Conservation (phyloP, 331 rosid genomes). For the Arachis monticola region DNA sequence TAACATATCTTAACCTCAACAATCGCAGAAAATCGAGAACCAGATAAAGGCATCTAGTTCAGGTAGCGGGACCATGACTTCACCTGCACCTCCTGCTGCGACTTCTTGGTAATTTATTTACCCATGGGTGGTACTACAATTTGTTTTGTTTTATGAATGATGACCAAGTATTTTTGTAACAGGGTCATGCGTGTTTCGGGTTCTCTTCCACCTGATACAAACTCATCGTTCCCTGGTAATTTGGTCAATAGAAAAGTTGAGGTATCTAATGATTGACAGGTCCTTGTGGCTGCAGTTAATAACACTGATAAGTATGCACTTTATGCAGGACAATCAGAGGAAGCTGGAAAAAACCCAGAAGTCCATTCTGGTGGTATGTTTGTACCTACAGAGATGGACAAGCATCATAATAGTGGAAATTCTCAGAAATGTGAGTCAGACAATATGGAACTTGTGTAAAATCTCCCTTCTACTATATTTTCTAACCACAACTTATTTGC, state of each 20-base stretch:
- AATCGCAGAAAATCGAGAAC: slow-evolving; percentile 40
- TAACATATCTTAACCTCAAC: slow-evolving; percentile 10
- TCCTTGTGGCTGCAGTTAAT: slow-evolving; percentile 28
- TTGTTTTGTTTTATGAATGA: slow-evolving; percentile 9
- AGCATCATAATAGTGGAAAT: slow-evolving; percentile 30
- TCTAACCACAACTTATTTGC: slow-evolving; percentile 39
- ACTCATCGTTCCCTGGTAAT: slow-evolving; percentile 33
- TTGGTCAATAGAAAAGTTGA: slow-evolving; percentile 38
- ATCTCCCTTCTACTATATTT: slow-evolving; percentile 32
- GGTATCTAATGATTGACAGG: slow-evolving; percentile 40
- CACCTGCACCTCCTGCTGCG: slow-evolving; percentile 36
- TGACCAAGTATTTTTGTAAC: slow-evolving; percentile 27
- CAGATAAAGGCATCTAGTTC: slow-evolving; percentile 47
- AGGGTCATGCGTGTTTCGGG: slow-evolving; percentile 60
- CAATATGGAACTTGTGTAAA: slow-evolving; percentile 34
- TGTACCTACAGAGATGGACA: slow-evolving; percentile 32
- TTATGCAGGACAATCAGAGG: slow-evolving; percentile 36
- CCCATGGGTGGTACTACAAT: neutral
- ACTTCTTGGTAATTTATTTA: slow-evolving; percentile 51
- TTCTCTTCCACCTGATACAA: slow-evolving; percentile 38
- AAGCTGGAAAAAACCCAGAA: slow-evolving; percentile 34
- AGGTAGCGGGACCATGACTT: slow-evolving; percentile 29
- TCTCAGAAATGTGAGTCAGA: slow-evolving; percentile 42
- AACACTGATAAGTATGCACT: slow-evolving; percentile 38
- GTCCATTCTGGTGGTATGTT: slow-evolving; percentile 33